phyloP scores from a whole-genome alignment of 2,329 filamentous ascomycete genomes.

The Fusarium sacchari region DNA sequence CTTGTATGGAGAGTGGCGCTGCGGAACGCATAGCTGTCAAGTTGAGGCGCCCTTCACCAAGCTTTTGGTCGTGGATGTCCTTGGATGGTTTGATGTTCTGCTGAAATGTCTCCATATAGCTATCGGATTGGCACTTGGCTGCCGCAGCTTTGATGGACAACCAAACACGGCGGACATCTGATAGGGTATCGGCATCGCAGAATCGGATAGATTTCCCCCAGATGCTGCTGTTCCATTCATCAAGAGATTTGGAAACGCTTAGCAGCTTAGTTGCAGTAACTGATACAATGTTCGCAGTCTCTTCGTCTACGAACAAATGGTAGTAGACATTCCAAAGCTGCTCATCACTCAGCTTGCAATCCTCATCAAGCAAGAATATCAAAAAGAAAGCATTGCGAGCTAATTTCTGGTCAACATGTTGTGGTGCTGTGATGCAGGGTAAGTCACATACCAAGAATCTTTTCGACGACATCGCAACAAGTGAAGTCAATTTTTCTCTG shows the following conservation, averaged over 20 bases:
- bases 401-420: constrained; percentile 36
- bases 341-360: constrained; percentile 38
- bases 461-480: constrained; percentile 63
- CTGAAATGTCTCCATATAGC: constrained; percentile 18
- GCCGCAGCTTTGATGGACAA: constrained; percentile 34
- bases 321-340: constrained; percentile 66
- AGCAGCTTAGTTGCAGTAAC: constrained; percentile 57
- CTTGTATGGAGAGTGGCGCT: constrained; percentile 48
- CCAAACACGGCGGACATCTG: constrained; percentile 54
- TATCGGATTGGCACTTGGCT: constrained; percentile 13
- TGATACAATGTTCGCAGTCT: constrained; percentile 50
- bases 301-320: constrained; percentile 57
- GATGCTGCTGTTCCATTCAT: constrained; percentile 55
- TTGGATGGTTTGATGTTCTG: constrained; percentile 34
- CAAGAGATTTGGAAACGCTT: constrained; percentile 49
- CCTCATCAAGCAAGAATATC: constrained; percentile 59
- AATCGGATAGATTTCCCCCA: constrained; percentile 61
- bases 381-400: constrained; percentile 66
- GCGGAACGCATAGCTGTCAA: constrained; percentile 51
- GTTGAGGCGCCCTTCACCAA: constrained; percentile 35
- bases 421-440: not conserved
- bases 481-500: constrained; percentile 62
- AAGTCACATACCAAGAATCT: constrained; percentile 57
- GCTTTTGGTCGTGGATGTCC: constrained; percentile 12
- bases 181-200: constrained; percentile 59